phyloP scores from a whole-genome alignment of 192 early-diverging fungal genomes.

The Entomortierella beljakovae region DNA sequence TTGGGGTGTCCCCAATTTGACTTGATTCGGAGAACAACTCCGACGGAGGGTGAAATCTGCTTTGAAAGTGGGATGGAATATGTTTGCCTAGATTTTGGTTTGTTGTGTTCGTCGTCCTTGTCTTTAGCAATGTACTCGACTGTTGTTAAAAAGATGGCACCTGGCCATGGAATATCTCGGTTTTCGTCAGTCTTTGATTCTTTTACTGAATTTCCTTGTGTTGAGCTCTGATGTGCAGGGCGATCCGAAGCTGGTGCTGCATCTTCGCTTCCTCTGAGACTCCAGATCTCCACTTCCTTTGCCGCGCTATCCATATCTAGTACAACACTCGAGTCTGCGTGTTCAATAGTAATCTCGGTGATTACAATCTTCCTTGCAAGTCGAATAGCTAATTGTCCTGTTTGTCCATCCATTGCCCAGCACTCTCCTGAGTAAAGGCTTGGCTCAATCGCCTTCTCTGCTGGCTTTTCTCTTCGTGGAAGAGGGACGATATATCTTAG shows the following conservation, averaged over 20 bases:
- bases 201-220: neutral
- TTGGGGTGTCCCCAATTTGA: constrained; percentile 79
- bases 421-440: constrained; percentile 74
- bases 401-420: constrained; percentile 76
- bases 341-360: constrained; percentile 74
- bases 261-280: constrained; percentile 26
- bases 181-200: neutral
- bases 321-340: constrained; percentile 68
- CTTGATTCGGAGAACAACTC: constrained; percentile 67
- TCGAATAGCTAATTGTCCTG: constrained; percentile 71
- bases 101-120: constrained; percentile 43
- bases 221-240: neutral
- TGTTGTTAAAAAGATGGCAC: constrained; percentile 25
- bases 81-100: constrained; percentile 32
- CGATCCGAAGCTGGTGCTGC: neutral
- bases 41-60: constrained; percentile 48
- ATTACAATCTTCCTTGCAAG: constrained; percentile 68
- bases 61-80: constrained; percentile 51
- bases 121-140: constrained; percentile 62
- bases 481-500: constrained; percentile 50
- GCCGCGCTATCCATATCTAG: constrained; percentile 72
- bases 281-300: constrained; percentile 76
- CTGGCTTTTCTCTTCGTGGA: constrained; percentile 40
- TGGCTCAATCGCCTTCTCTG: constrained; percentile 57
- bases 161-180: constrained; percentile 35